These are phyloP conservation scores for Kwoniella shivajii DNA, from an alignment of 1,284 basidiomycete species.

Conservation along the genomic window DNA sequence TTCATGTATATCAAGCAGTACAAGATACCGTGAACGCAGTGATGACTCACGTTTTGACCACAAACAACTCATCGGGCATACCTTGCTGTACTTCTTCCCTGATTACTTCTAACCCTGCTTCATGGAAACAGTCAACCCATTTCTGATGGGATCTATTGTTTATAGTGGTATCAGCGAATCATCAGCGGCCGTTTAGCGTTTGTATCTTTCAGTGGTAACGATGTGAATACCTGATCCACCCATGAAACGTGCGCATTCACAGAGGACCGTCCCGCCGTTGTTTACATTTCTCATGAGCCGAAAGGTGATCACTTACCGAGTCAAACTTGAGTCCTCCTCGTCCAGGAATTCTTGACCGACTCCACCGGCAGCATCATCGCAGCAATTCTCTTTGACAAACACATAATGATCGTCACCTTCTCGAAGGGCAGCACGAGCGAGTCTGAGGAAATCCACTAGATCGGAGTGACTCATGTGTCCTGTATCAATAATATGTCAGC, in stretches of 20 bases:
- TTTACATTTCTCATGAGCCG: too few relatives aligned
- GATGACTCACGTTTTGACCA: constrained; percentile 73
- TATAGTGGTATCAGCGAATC: not conserved
- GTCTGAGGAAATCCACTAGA: constrained; percentile 72
- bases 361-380: constrained; percentile 62
- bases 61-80: constrained; percentile 74
- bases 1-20: too few relatives aligned
- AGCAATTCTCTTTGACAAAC: constrained; percentile 90
- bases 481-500: constrained; percentile 4
- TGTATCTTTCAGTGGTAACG: not conserved
- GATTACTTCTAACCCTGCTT: constrained; percentile 69
- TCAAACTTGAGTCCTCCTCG: constrained; percentile 82
- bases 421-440: constrained; percentile 58
- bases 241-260: not conserved
- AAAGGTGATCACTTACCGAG: constrained; percentile 63
- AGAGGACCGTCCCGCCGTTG: not conserved
- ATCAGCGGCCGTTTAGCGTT: not conserved
- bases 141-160: constrained; percentile 74
- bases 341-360: constrained; percentile 66
- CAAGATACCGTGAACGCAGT: not conserved
- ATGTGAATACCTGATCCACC: too few relatives aligned
- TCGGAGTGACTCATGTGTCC: constrained; percentile 73
- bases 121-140: constrained; percentile 73
- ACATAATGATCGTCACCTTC: constrained; percentile 54
- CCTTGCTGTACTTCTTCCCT: constrained; percentile 69